phyloP scores from a whole-genome alignment of 352 stramenopile genomes.

The Phytophthora colocasiae region DNA sequence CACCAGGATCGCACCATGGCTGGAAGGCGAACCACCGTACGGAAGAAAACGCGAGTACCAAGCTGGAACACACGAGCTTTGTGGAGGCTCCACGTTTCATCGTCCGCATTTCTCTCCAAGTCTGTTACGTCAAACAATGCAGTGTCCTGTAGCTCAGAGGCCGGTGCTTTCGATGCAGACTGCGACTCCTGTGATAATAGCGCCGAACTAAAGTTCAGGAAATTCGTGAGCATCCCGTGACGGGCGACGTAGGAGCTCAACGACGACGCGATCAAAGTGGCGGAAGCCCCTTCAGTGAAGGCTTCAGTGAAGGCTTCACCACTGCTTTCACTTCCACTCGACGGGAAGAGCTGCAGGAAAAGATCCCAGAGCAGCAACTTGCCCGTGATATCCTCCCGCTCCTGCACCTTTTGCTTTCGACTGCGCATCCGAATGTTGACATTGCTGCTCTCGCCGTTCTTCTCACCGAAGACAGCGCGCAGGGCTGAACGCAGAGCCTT shows the following conservation, averaged over 20 bases:
- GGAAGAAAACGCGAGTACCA: constrained; percentile 79
- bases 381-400: constrained; percentile 60
- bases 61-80: constrained; percentile 59
- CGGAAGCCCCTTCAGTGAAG: constrained; percentile 27
- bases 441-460: constrained; percentile 21
- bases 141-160: constrained; percentile 54
- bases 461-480: constrained; percentile 54
- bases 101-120: constrained; percentile 38
- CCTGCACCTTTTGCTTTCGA: constrained; percentile 57
- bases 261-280: constrained; percentile 68
- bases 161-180: constrained; percentile 27
- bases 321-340: constrained; percentile 23
- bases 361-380: constrained; percentile 83
- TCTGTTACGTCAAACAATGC: constrained; percentile 54
- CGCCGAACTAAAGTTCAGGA: constrained; percentile 70
- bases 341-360: constrained; percentile 84
- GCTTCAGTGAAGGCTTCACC: too few species aligned
- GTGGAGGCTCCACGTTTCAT: constrained; percentile 43
- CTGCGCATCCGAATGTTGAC: constrained; percentile 49
- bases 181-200: constrained; percentile 69
- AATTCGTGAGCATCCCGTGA: constrained; percentile 66
- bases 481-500: constrained; percentile 68
- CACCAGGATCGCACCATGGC: constrained; percentile 92
- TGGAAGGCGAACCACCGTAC: constrained; percentile 80
- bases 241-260: constrained; percentile 72